Evolutionary conservation across 306 rosid genomes (phyloP).

Genomic region (Gastrolobium bilobum): DNA sequence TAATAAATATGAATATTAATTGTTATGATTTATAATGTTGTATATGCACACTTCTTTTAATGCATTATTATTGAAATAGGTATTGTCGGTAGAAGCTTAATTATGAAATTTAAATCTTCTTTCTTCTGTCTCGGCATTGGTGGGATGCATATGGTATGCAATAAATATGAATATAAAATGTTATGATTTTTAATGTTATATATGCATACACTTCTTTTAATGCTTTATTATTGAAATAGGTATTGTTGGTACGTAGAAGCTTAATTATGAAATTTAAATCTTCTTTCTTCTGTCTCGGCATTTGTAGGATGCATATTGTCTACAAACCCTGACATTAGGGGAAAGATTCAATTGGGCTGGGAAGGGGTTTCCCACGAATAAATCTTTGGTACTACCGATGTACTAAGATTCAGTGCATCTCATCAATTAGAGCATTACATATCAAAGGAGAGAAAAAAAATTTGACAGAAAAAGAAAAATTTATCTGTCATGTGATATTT

Average conservation of each 20-base stretch:
- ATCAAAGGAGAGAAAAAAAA: too few relatives aligned
- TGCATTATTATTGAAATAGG: conserved; percentile 49
- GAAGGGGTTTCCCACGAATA: too few relatives aligned
- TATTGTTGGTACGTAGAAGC: conserved; percentile 42
- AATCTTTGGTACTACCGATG: too few relatives aligned
- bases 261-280: conserved; percentile 48
- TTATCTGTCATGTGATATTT: too few relatives aligned
- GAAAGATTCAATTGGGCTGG: not conserved
- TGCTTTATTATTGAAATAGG: conserved; percentile 49
- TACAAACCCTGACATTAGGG: not conserved
- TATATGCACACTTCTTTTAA: conserved; percentile 50
- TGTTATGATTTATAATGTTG: conserved; percentile 41
- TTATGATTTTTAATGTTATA: conserved; percentile 41
- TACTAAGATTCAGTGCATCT: too few relatives aligned
- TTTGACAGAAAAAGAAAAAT: too few relatives aligned
- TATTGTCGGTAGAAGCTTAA: conserved; percentile 48
- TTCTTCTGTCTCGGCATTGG: conserved; percentile 29
- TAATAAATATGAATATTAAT: conserved; percentile 40
- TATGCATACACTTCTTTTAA: conserved; percentile 48
- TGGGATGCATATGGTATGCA: conserved; percentile 13
- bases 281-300: conserved; percentile 18
- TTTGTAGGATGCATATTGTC: conserved; percentile 30
- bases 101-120: conserved; percentile 43
- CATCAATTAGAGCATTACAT: too few relatives aligned
- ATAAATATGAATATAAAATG: conserved; percentile 44